These are phyloP conservation scores for Cornus suecica DNA, from an alignment of 148 eudicot species.

Conservation along the genomic window DNA sequence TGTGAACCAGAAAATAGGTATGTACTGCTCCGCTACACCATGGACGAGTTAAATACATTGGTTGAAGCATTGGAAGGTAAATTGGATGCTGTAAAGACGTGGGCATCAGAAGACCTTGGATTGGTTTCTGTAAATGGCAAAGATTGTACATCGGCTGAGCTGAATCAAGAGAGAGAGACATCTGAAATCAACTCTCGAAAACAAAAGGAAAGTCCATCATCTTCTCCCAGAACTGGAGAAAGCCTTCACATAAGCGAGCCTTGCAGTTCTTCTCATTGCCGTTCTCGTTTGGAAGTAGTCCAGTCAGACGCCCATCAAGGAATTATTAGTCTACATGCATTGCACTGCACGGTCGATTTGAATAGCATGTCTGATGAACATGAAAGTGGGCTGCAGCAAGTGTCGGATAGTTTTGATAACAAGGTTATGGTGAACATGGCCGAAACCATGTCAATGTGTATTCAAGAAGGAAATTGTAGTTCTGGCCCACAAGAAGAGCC, in stretches of 20 bases:
- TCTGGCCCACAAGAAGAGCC: neutral
- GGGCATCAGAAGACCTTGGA: slow-evolving; percentile 25
- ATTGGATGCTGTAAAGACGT: slow-evolving; percentile 30
- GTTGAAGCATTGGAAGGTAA: slow-evolving; percentile 47
- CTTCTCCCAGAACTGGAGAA: slow-evolving; percentile 10
- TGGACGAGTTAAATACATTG: slow-evolving; percentile 41
- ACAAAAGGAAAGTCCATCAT: slow-evolving; percentile 6
- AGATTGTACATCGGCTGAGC: neutral
- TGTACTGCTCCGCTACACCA: slow-evolving; percentile 37
- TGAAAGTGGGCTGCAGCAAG: slow-evolving; percentile 10
- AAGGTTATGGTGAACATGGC: neutral
- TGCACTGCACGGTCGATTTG: slow-evolving; percentile 10
- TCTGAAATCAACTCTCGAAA: neutral
- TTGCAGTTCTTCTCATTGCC: neutral
- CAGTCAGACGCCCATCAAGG: neutral
- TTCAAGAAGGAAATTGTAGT: slow-evolving; percentile 6
- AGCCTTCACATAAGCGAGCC: neutral
- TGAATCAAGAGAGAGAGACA: neutral
- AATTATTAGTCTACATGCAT: neutral
- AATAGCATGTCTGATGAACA: slow-evolving; percentile 21
- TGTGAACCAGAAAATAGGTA: slow-evolving; percentile 33
- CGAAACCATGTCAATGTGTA: neutral
- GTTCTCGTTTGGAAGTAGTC: neutral
- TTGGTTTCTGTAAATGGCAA: neutral
- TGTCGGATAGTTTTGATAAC: slow-evolving; percentile 5